Conservation (phyloP, 2,329 filamentous ascomycete genomes). For the Ascochyta viciae-villosae region DNA sequence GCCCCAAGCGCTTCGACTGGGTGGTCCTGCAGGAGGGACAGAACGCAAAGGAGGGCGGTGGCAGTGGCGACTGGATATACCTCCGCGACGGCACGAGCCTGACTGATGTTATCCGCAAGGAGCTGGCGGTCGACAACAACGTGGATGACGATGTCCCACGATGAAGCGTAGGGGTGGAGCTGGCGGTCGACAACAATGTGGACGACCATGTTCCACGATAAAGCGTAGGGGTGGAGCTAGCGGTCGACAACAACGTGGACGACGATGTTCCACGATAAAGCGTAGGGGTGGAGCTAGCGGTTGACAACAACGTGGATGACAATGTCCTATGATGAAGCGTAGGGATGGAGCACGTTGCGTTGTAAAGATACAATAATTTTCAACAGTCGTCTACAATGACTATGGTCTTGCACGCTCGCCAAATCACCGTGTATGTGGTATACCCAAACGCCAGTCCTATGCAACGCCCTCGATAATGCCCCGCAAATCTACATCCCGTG, state of each 20-base stretch:
- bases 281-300: too few relatives aligned
- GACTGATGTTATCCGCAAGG: conserved; percentile 73
- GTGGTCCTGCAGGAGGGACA: conserved; percentile 76
- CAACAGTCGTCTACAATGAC: not conserved
- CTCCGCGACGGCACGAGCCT: conserved; percentile 81
- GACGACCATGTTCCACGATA: conserved; percentile 27
- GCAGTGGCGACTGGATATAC: conserved; percentile 83
- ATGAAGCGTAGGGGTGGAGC: conserved; percentile 10
- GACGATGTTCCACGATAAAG: too few relatives aligned
- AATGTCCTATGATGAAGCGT: too few relatives aligned
- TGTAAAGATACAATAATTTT: conserved; percentile 1
- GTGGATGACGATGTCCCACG: conserved; percentile 41
- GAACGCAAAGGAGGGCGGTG: conserved; percentile 79
- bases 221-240: not conserved
- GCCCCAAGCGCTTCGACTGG: conserved; percentile 95
- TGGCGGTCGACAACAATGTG: too few relatives aligned
- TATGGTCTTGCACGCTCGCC: not conserved
- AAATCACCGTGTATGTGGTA: not conserved
- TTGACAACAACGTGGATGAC: too few relatives aligned
- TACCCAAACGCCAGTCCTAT: conserved; percentile 27
- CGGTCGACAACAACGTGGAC: too few relatives aligned
- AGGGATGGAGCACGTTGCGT: not conserved
- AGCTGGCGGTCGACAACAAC: conserved; percentile 70
- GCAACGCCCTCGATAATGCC: conserved; percentile 17
- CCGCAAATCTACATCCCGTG: not conserved